These are phyloP conservation scores for Penicillium sp. DNA, from an alignment of 2,329 filamentous ascomycete species.

Conservation along the genomic window DNA sequence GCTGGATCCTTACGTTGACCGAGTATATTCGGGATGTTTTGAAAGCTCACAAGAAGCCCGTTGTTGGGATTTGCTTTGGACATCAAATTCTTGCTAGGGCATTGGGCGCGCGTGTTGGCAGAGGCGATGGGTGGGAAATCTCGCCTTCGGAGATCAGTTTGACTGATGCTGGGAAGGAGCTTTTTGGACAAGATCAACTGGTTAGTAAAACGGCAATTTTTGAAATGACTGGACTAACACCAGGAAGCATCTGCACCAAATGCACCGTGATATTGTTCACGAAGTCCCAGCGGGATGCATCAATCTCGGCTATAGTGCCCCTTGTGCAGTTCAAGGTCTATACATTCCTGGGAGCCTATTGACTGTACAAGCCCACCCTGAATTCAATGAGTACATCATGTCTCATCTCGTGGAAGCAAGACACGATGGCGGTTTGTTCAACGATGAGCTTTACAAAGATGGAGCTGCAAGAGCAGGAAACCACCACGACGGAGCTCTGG, in stretches of 20 bases:
- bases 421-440: constrained; percentile 23
- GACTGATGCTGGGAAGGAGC: constrained; percentile 40
- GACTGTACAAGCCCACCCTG: constrained; percentile 51
- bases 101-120: constrained; percentile 37
- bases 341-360: constrained; percentile 42
- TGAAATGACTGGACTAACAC: not conserved
- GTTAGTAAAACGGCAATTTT: constrained; percentile 8
- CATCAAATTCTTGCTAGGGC: constrained; percentile 51
- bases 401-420: constrained; percentile 30
- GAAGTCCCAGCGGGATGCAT: constrained; percentile 41
- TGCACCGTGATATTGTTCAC: constrained; percentile 50
- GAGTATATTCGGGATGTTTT: constrained; percentile 38
- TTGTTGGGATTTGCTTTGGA: constrained; percentile 51
- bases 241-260: constrained; percentile 41
- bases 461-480: constrained; percentile 18
- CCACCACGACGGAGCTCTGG: constrained; percentile 23
- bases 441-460: constrained; percentile 22
- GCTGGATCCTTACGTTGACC: constrained; percentile 48
- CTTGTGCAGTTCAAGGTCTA: constrained; percentile 47
- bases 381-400: constrained; percentile 43
- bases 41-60: constrained; percentile 23
- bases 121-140: constrained; percentile 48
- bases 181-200: constrained; percentile 36
- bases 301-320: constrained; percentile 44
- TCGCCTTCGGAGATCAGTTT: constrained; percentile 45